Base-by-base conservation (phyloP, 129 eudicot genomes). In the Deinandra increscens region DNA sequence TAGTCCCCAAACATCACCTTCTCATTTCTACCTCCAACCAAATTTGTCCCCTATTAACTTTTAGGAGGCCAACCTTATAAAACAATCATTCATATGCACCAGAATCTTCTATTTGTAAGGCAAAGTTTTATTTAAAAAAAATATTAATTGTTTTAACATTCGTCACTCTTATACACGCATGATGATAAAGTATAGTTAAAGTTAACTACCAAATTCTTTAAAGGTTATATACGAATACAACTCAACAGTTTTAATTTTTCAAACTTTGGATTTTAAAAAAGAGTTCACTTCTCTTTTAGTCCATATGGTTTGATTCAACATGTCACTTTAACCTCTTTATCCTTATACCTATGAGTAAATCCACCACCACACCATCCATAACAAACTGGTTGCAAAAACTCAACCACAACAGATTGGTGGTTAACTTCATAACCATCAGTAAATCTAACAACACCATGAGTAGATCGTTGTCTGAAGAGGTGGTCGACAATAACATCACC, bases 11-110 rank as follows among this genome's bases (percentile, higher is more conserved):
- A 78, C 42, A 63, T 50, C 72, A 70, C 48, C 55, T 44, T 50
- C 39, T 41, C 62, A 20, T 67, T 45, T 36, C 70, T 17, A 78
- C 69, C 54, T 55, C 68, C 43, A 55, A 20, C 60, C 77, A 54
- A 70, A 64, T 54, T 34, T 48, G 69, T 61, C 70, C 63, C 76
- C 77, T 49, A 33, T 51, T 62, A 19, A 42, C 59, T 61, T 70
- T 46, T 69, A 44, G 51, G 80, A 66, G 26, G 68, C 79, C 73
- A 77, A 70, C 72, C 18, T 34, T 78, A 37, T 48, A 42, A 70
- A 48, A n/a, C 70, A 60, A 76, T 69, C 58, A 69, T 68, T 37
- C 60, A 12, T 4, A 64, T 70, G 48, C 62, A 60, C 41, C 4
- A 69, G 70, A 69, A 56, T 62, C 44, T 45, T 59, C 17, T 1